These are phyloP conservation scores for Penicillium sp. DNA, from an alignment of 2,329 filamentous ascomycete species.

Conservation along the genomic window DNA sequence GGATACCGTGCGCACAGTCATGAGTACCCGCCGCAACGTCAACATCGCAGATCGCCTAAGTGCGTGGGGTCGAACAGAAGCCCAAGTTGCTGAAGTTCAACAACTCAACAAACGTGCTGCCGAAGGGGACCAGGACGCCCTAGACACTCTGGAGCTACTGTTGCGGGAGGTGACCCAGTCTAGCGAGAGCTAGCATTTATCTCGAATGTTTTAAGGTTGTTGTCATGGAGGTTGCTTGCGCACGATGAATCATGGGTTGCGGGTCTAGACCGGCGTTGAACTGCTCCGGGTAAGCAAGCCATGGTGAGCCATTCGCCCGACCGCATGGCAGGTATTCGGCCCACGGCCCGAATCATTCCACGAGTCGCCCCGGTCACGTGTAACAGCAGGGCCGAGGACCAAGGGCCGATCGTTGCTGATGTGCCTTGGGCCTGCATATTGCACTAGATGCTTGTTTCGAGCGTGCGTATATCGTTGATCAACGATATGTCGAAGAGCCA, in stretches of 20 bases:
- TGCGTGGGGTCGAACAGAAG: conserved; percentile 40
- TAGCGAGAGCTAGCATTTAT: too few relatives aligned
- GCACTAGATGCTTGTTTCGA: neutral
- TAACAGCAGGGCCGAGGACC: neutral
- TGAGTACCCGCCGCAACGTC: conserved; percentile 43
- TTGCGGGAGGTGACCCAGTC: conserved; percentile 4
- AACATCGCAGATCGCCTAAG: conserved; percentile 33
- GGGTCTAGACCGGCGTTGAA: too few relatives aligned
- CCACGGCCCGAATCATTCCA: neutral
- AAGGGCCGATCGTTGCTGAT: neutral
- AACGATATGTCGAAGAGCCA: too few relatives aligned
- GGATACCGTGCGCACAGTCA: conserved; percentile 63
- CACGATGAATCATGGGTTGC: too few relatives aligned
- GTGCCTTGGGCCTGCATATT: neutral
- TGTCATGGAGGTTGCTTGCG: too few relatives aligned
- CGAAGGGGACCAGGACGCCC: conserved; percentile 38
- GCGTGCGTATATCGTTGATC: too few relatives aligned
- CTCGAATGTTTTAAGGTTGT: too few relatives aligned
- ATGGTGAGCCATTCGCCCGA: too few relatives aligned
- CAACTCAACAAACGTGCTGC: conserved; percentile 36
- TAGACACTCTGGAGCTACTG: conserved; percentile 35
- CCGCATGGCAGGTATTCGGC: too few relatives aligned
- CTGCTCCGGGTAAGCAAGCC: too few relatives aligned
- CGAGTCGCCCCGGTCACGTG: neutral
- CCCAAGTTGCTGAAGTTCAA: conserved; percentile 37